A percentile compares a stretch with the other conserved stretches of the same genome.
Evolutionary conservation across 176 grass and related monocot genomes (phyloP).

Genomic region (Raddia guianensis): DNA sequence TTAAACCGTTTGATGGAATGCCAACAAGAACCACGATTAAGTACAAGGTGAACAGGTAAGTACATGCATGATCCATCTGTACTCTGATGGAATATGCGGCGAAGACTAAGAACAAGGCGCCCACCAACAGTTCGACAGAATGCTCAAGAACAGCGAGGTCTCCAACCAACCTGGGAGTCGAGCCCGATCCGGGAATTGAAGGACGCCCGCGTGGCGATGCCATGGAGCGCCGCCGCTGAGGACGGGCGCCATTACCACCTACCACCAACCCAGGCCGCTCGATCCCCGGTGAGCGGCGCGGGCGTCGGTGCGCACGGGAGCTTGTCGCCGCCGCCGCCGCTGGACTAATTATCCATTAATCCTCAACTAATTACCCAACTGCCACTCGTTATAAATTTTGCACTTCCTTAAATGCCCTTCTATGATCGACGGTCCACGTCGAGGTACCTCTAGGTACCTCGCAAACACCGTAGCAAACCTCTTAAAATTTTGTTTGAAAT

Average conservation of each 20-base stretch:
- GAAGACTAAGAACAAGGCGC: constrained; percentile 8
- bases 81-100: background rate
- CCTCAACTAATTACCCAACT: too few relatives aligned
- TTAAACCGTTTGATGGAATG: background rate
- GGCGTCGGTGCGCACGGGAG: constrained; percentile 14
- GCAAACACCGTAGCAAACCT: too few relatives aligned
- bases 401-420: too few relatives aligned
- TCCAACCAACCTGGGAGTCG: constrained; percentile 75
- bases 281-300: constrained; percentile 36
- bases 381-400: too few relatives aligned
- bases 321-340: too few relatives aligned
- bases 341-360: too few relatives aligned
- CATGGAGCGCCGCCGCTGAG: constrained; percentile 16
- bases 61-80: background rate
- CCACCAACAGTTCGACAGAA: constrained; percentile 40
- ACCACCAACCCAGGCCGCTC: constrained; percentile 26
- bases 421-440: too few relatives aligned
- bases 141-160: background rate
- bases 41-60: background rate
- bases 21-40: background rate
- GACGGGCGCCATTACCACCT: constrained; percentile 49
- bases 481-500: too few relatives aligned
- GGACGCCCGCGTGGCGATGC: constrained; percentile 47
- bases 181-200: constrained; percentile 77
- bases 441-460: too few relatives aligned